Evolutionary conservation across 164 flowering plant genomes (phyloP).

Genomic region (Magnolia officinalis): DNA sequence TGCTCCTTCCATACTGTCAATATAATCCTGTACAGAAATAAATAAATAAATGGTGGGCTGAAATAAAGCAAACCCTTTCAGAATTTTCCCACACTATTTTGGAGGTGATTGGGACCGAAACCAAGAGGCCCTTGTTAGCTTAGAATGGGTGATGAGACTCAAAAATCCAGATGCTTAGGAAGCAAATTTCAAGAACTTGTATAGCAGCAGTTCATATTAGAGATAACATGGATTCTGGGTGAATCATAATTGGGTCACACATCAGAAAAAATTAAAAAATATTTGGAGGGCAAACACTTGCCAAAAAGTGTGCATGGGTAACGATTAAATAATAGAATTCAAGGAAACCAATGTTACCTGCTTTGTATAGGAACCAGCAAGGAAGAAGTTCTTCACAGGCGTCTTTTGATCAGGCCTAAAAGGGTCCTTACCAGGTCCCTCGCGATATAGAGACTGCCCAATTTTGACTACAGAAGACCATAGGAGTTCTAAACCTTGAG

Average conservation of each 20-base stretch:
- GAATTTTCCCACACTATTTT: background rate
- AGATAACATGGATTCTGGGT: background rate
- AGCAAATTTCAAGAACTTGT: background rate
- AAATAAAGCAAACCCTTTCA: slow-evolving; percentile 1
- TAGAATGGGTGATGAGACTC: too few species aligned
- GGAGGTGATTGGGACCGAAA: background rate
- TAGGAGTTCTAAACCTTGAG: slow-evolving; percentile 78
- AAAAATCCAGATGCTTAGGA: background rate
- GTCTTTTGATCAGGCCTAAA: slow-evolving; percentile 96
- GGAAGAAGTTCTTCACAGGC: slow-evolving; percentile 85
- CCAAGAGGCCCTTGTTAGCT: too few species aligned
- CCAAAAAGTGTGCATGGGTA: background rate
- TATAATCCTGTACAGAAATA: slow-evolving; percentile 63
- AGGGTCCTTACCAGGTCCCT: slow-evolving; percentile 92
- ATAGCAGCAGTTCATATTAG: too few species aligned
- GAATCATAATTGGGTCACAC: background rate
- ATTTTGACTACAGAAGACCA: slow-evolving; percentile 98
- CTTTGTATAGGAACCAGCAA: slow-evolving; percentile 96
- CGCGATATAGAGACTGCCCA: slow-evolving; percentile 89
- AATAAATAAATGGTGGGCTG: background rate
- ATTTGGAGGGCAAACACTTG: background rate
- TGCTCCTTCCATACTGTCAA: slow-evolving; percentile 99
- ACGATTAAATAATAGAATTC: background rate
- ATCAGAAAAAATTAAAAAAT: background rate
- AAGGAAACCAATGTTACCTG: slow-evolving; percentile 45